Base-by-base conservation (phyloP, 306 rosid species). In the Corylus americana region DNA sequence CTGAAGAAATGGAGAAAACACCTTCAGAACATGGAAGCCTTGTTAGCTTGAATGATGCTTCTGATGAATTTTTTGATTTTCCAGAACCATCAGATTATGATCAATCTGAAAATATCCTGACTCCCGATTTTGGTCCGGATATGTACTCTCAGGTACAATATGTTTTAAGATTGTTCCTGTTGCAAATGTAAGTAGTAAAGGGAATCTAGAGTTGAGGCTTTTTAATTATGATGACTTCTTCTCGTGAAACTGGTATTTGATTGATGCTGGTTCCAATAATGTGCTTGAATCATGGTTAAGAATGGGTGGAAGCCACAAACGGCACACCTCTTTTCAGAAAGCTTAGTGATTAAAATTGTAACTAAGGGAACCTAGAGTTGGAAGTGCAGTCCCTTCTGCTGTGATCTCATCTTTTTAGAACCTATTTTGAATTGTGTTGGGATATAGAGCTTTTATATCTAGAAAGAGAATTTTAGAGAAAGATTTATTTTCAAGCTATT, bases 1-100 rank as follows among this genome's bases (percentile, higher is more conserved):
- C 71, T 64, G 86, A 80, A 48, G 89, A 85, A 83, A 78, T 83
- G 74, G 91, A 85, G 79, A 85, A 82, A 78, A 55, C 81, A 20
- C 91, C 77, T 78, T 73, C 89, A 18, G 91, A 88, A 78, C 89
- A 85, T 81, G 83, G 86, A n/a, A 74, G 79, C 78, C 87, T 88
- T 76, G 89, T 81, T 76, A 44, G 86, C 80, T 76, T 85, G 77
- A 88, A 83, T 76, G 91, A 92, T 79, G 77, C 85, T 48, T 85
- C 91, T 50, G 98, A 94, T 79, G 97, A 91, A 77, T 82, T 82
- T 58, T 94, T 87, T 80, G 98, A 94, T 87, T 96, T 92, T 80
- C 92, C 94, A 72, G 98, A 92, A 77, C 75, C 97, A 77, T 62
- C 87, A 2, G 94, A 90, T 2, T 77, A 70, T 54, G 87, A 87